phyloP scores from a whole-genome alignment of 495 filamentous ascomycete species.

The Hypomontagnella submonticulosa region DNA sequence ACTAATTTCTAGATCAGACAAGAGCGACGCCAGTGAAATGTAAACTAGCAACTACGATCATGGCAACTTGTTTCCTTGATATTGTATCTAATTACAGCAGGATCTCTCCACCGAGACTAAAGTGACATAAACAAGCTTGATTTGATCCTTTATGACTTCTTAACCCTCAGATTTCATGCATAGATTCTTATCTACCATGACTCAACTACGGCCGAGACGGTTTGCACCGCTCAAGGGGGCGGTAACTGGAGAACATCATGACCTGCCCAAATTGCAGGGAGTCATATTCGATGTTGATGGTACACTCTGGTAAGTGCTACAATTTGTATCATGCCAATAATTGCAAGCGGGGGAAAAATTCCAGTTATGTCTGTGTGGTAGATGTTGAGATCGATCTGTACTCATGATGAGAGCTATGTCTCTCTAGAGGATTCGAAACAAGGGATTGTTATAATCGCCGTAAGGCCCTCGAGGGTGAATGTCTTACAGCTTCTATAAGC shows the following conservation, averaged over 20 bases:
- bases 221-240: conserved; percentile 62
- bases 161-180: conserved; percentile 34
- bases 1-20: conserved; percentile 5
- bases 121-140: neutral
- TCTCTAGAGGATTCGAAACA: too few relatives aligned
- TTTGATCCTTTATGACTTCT: neutral
- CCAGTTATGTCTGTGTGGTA: neutral
- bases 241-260: conserved; percentile 29
- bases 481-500: too few relatives aligned
- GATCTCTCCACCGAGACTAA: neutral
- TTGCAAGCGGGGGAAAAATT: neutral
- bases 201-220: conserved; percentile 45
- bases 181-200: conserved; percentile 53
- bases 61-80: conserved; percentile 4
- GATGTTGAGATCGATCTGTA: too few relatives aligned
- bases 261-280: conserved; percentile 73
- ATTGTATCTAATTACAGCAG: conserved; percentile 1
- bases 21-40: conserved; percentile 2
- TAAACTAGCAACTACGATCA: neutral
- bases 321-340: neutral
- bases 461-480: neutral
- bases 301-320: conserved; percentile 80
- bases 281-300: conserved; percentile 97
- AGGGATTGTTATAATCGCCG: neutral
- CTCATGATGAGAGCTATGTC: too few relatives aligned